phyloP scores from a whole-genome alignment of 2,329 filamentous ascomycete genomes.

The Fusarium praegraminearum region DNA sequence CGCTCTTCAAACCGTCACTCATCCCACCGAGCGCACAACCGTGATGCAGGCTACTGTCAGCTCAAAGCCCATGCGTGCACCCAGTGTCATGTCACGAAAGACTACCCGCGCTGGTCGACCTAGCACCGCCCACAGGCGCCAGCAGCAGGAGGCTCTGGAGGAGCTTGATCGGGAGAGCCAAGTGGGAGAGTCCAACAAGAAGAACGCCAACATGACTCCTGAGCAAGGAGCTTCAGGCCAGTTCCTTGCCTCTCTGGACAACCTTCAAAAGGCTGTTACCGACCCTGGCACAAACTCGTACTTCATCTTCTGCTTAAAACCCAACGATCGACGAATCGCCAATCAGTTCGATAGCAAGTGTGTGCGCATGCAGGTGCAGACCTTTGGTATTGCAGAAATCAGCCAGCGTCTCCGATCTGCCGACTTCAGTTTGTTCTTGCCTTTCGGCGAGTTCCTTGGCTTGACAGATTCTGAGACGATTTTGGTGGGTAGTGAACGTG shows the following conservation, averaged over 20 bases:
- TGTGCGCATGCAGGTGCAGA: conserved; percentile 92
- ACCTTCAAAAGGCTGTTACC: conserved; percentile 87
- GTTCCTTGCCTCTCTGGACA: conserved; percentile 89
- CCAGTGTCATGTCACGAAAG: conserved; percentile 90
- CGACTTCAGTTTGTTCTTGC: conserved; percentile 95
- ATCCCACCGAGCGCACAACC: conserved; percentile 88
- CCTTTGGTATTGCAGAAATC: conserved; percentile 96
- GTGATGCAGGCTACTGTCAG: conserved; percentile 97
- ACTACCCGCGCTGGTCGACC: conserved; percentile 58
- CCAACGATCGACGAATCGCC: conserved; percentile 95
- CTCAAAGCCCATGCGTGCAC: conserved; percentile 92
- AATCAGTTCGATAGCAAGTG: conserved; percentile 99
- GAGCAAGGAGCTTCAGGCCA: conserved; percentile 93
- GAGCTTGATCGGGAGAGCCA: conserved; percentile 65
- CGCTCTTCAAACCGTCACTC: conserved; percentile 89
- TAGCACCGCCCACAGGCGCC: conserved; percentile 53
- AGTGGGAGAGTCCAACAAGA: conserved; percentile 57
- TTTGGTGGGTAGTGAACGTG: conserved; percentile 89
- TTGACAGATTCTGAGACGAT: conserved; percentile 85
- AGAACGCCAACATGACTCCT: conserved; percentile 58
- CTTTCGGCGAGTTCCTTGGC: conserved; percentile 94
- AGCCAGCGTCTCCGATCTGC: conserved; percentile 92
- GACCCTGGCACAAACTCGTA: conserved; percentile 90
- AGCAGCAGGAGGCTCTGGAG: conserved; percentile 59
- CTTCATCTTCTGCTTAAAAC: conserved; percentile 97